Conservation (phyloP, 768 basidiomycete genomes). For the Jaapia argillacea region DNA sequence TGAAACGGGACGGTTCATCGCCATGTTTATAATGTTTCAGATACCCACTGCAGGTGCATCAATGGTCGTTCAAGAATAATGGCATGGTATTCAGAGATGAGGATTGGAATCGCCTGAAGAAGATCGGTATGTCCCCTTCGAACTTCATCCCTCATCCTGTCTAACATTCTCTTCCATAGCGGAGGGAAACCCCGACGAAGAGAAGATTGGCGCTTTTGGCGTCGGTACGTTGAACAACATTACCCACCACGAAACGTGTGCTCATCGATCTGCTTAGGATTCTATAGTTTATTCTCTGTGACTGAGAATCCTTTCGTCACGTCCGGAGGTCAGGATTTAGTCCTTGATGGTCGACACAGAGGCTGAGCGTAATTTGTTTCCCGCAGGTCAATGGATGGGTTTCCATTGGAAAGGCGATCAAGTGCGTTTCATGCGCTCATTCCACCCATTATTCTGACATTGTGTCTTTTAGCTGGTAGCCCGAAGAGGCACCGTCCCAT, state of each 20-base stretch:
- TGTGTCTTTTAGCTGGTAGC: slow-evolving; percentile 39
- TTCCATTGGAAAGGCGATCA: slow-evolving; percentile 97
- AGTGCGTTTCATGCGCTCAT: slow-evolving; percentile 32
- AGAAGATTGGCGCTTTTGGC: slow-evolving; percentile 93
- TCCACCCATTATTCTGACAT: slow-evolving; percentile 1
- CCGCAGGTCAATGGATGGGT: slow-evolving; percentile 90
- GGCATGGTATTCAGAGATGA: slow-evolving; percentile 74
- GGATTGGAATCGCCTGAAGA: slow-evolving; percentile 86
- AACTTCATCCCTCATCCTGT: slow-evolving; percentile 13
- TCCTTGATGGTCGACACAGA: too few species aligned
- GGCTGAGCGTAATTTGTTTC: too few species aligned
- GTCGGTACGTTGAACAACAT: slow-evolving; percentile 39
- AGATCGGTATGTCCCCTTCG: too few species aligned
- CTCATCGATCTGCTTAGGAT: slow-evolving; percentile 29
- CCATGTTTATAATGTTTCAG: neutral
- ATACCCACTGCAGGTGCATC: slow-evolving; percentile 41
- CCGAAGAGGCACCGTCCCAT: too few species aligned
- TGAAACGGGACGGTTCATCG: too few species aligned
- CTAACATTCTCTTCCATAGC: slow-evolving; percentile 31
- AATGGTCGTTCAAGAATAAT: slow-evolving; percentile 86
- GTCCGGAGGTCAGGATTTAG: slow-evolving; percentile 79
- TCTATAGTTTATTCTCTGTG: slow-evolving; percentile 75
- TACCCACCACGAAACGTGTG: neutral
- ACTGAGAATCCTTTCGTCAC: slow-evolving; percentile 79
- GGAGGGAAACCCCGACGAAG: slow-evolving; percentile 89